Evolutionary conservation across 345 rosid genomes (phyloP), one percentile per base, ranked within the genome.

Genomic region (Ceriops tagal): DNA sequence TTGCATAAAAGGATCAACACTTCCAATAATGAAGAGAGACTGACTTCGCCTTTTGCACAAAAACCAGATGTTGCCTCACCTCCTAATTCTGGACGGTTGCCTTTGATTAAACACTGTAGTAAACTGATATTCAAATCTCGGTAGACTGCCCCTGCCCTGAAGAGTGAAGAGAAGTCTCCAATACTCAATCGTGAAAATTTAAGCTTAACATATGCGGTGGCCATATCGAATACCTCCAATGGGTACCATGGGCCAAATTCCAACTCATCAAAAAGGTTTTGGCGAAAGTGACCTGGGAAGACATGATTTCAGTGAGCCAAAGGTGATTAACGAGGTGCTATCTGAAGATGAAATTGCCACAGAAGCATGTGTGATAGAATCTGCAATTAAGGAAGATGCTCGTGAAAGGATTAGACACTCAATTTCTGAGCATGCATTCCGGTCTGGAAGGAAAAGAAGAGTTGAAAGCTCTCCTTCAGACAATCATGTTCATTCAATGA

Each of bases 51-150:
- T 39, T 73, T 85, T 24, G n/a, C 65, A 63, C 81, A 65, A 71
- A 79, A 79, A 65, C 53, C 61, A 26, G 68, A 65, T 63, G 70
- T 78, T 68, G 73, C 72, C 64, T 77, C 83, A 21, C 75, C 85
- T 69, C 75, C 83, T 32, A 69, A 78, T 64, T 63, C 85, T 69
- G 84, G 86, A 77, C 90, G 82, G 65, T 78, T 83, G 73, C 83
- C 96, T 37, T 93, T 96, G 97, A 72, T 93, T 60, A 93, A 81
- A 70, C 84, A 81, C 15, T 89, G 79, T 76, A 72, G 87, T 5
- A 88, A 87, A 56, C 76, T 82, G 71, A 75, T 93, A 57, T 93
- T 89, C 81, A 91, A 82, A 78, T 82, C 96, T 27, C 79, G 85
- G 22, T 89, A 85, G 62, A 81, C 76, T 7, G 73, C 67, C 78